A percentile compares a stretch with the other conserved stretches of the same genome.
These are phyloP conservation scores for Aspergillus quadricinctus DNA, from an alignment of 2,329 filamentous ascomycete species.

Conservation along the genomic window DNA sequence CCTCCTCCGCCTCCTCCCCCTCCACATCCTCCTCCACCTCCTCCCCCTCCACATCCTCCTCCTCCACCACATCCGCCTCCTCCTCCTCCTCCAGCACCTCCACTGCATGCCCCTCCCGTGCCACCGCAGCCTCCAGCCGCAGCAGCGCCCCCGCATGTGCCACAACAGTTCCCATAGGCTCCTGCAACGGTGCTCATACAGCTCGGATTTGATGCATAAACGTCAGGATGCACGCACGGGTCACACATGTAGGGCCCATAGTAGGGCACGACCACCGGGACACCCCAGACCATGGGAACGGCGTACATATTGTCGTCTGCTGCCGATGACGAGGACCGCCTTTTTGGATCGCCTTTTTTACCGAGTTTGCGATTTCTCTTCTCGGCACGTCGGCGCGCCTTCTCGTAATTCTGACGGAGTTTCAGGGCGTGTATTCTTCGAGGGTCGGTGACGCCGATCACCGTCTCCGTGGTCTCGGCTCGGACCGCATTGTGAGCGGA, in stretches of 20 bases:
- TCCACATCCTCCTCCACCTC: conserved; percentile 10
- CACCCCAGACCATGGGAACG: conserved; percentile 42
- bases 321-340: background rate
- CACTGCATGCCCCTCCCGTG: conserved; percentile 37
- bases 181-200: conserved; percentile 42
- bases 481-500: conserved; percentile 67
- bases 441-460: conserved; percentile 14
- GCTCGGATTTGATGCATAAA: conserved; percentile 43
- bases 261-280: conserved; percentile 41
- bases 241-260: conserved; percentile 48
- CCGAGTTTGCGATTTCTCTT: conserved; percentile 25
- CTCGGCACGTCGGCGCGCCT: conserved; percentile 27
- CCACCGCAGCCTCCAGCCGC: conserved; percentile 42
- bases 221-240: conserved; percentile 36
- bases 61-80: conserved; percentile 44
- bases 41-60: conserved; percentile 37
- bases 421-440: conserved; percentile 33
- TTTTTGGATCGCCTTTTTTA: conserved; percentile 28
- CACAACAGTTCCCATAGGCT: conserved; percentile 46
- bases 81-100: conserved; percentile 34
- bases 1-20: conserved; percentile 17
- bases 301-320: conserved; percentile 18
- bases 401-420: conserved; percentile 54
- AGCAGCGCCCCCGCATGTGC: conserved; percentile 41
- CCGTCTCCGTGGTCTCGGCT: conserved; percentile 8